Conservation (phyloP, 352 stramenopile genomes). For the Pythium sukuiense region DNA sequence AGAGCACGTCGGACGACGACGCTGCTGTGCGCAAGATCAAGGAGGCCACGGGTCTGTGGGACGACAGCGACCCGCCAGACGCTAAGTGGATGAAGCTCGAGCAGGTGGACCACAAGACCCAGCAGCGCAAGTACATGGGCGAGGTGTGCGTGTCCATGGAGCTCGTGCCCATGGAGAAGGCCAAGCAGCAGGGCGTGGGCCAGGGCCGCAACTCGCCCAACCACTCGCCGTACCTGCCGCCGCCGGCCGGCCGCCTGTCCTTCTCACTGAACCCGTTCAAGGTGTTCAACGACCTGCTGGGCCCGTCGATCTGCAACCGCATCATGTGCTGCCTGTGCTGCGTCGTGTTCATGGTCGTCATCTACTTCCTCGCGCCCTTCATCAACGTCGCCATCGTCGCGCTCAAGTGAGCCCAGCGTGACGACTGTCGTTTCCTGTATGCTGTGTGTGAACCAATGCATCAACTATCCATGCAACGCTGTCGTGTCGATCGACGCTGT, state of each 20-base stretch:
- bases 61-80: constrained; percentile 78
- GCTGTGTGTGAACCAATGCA: neutral
- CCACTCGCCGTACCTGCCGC: constrained; percentile 91
- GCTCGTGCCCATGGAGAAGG: constrained; percentile 85
- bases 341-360: constrained; percentile 78
- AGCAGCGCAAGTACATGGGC: constrained; percentile 82
- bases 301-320: constrained; percentile 83
- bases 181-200: constrained; percentile 76
- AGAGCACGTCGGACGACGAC: constrained; percentile 71
- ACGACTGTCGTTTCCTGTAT: neutral
- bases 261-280: constrained; percentile 92
- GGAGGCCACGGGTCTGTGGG: constrained; percentile 83
- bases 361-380: constrained; percentile 86
- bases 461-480: no score
- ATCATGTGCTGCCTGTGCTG: constrained; percentile 87
- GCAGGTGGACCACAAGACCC: constrained; percentile 78
- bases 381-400: constrained; percentile 83
- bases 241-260: constrained; percentile 87
- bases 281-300: constrained; percentile 85
- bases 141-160: constrained; percentile 88
- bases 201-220: constrained; percentile 89
- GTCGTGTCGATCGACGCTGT: no score
- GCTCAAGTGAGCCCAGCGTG: constrained; percentile 36
- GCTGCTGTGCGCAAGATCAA: constrained; percentile 82
- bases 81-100: constrained; percentile 85